Percentiles rank a stretch among this genome's conserved stretches.
Evolutionary conservation across 805 yeast species (phyloP).

Genomic region (Yamadazyma akitaensis): DNA sequence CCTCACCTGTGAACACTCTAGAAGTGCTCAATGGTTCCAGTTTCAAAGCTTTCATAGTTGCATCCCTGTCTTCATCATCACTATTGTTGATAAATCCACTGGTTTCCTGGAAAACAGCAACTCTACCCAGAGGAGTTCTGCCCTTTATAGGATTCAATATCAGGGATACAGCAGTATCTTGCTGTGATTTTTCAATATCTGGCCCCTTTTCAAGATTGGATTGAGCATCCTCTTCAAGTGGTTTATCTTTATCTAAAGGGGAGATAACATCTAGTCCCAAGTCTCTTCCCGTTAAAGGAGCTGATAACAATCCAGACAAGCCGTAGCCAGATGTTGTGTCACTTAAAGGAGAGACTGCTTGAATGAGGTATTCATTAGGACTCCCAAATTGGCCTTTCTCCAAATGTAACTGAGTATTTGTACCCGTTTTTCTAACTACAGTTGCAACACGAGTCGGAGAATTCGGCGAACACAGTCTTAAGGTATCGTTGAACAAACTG

Average conservation of each 20-base stretch:
- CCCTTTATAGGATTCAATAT: conserved; percentile 17
- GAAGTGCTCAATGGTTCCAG: not conserved
- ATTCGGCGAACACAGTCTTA: not conserved
- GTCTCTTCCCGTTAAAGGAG: not conserved
- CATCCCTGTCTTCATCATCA: not conserved
- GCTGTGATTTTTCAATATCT: not conserved
- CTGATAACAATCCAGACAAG: not conserved
- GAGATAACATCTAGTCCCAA: not conserved
- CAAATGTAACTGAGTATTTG: not conserved
- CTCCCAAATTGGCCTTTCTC: not conserved
- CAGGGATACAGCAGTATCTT: not conserved
- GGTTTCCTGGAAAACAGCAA: conserved; percentile 15
- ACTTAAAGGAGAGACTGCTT: conserved; percentile 15
- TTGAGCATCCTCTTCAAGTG: not conserved
- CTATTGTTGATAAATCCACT: conserved; percentile 8
- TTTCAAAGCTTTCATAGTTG: not conserved
- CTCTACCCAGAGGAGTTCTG: not conserved
- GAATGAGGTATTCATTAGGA: conserved; percentile 1
- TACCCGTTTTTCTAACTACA: not conserved
- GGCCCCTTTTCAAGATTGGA: not conserved
- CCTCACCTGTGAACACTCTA: not conserved
- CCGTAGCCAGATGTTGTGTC: not conserved
- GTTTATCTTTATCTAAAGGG: not conserved
- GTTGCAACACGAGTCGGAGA: not conserved
- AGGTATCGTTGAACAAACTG: conserved; percentile 18